These are phyloP conservation scores for Neofusicoccum kwambonambiense DNA, from an alignment of 2,329 filamentous ascomycete species.

Conservation along the genomic window DNA sequence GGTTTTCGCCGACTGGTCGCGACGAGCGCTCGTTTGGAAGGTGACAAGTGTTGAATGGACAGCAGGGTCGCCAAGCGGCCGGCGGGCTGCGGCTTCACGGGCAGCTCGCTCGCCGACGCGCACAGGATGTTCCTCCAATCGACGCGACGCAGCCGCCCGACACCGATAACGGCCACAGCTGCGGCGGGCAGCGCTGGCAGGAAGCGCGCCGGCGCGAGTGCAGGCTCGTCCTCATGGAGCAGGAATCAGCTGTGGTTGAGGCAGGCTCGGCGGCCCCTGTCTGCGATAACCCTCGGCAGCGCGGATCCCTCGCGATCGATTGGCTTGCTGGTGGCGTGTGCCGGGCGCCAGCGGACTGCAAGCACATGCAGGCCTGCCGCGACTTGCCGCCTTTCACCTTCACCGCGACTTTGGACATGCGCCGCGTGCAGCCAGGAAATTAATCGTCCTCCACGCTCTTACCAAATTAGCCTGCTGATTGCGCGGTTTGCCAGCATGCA, in stretches of 20 bases:
- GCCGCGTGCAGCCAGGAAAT: neutral
- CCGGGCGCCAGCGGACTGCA: conserved; percentile 2
- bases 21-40: neutral
- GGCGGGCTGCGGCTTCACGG: neutral
- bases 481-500: neutral
- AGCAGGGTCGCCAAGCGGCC: neutral
- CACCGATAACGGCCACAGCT: neutral
- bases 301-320: neutral
- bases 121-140: neutral
- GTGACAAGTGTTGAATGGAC: neutral
- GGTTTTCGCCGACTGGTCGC: neutral
- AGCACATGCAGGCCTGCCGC: neutral
- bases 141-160: neutral
- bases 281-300: neutral
- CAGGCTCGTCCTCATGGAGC: neutral
- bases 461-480: neutral
- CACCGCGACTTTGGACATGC: conserved; percentile 7
- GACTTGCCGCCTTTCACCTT: neutral
- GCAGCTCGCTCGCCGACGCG: neutral
- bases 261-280: conserved; percentile 1
- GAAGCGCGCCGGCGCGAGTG: neutral
- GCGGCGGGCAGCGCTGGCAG: neutral
- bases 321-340: neutral
- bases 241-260: neutral
- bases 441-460: neutral